phyloP scores from a whole-genome alignment of 2,329 filamentous ascomycete species.

The Sporothrix luriei region DNA sequence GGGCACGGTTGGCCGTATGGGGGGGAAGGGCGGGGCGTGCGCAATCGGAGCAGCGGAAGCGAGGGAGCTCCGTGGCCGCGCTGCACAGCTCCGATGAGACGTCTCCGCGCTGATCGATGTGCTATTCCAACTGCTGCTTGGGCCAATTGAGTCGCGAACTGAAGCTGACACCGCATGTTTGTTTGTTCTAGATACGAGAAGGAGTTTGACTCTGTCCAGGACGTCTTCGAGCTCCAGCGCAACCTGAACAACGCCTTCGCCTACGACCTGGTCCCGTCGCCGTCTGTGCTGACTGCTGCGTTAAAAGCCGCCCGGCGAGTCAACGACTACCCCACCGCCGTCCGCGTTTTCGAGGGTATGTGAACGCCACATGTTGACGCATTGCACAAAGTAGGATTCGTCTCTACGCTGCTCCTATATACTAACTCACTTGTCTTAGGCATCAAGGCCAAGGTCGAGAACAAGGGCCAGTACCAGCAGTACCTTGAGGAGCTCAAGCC shows the following conservation, averaged over 20 bases:
- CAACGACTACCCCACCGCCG: slow-evolving; percentile 97
- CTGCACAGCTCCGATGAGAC: not conserved
- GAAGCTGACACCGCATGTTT: slow-evolving; percentile 46
- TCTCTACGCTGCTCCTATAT: not conserved
- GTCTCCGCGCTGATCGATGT: not conserved
- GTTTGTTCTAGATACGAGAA: slow-evolving; percentile 83
- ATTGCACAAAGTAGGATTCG: not conserved
- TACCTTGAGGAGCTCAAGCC: slow-evolving; percentile 92
- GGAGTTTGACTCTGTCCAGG: slow-evolving; percentile 96
- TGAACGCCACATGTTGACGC: slow-evolving; percentile 6
- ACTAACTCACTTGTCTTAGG: slow-evolving; percentile 54
- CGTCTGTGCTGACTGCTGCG: slow-evolving; percentile 86
- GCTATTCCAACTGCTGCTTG: not conserved
- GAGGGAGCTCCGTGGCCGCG: not conserved
- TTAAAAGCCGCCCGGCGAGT: slow-evolving; percentile 92
- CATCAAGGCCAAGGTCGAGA: slow-evolving; percentile 99
- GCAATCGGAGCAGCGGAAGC: slow-evolving; percentile 23
- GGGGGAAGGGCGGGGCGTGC: not conserved
- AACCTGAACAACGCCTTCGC: slow-evolving; percentile 99
- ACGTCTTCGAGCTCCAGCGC: slow-evolving; percentile 98
- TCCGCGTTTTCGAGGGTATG: slow-evolving; percentile 97
- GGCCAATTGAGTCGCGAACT: slow-evolving; percentile 33
- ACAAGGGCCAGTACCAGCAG: slow-evolving; percentile 94
- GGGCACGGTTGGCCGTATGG: not conserved
- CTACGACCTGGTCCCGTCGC: slow-evolving; percentile 97